These are phyloP conservation scores for Austroboletus novae-zelandiae DNA, from an alignment of 1,284 basidiomycete species.

Conservation along the genomic window DNA sequence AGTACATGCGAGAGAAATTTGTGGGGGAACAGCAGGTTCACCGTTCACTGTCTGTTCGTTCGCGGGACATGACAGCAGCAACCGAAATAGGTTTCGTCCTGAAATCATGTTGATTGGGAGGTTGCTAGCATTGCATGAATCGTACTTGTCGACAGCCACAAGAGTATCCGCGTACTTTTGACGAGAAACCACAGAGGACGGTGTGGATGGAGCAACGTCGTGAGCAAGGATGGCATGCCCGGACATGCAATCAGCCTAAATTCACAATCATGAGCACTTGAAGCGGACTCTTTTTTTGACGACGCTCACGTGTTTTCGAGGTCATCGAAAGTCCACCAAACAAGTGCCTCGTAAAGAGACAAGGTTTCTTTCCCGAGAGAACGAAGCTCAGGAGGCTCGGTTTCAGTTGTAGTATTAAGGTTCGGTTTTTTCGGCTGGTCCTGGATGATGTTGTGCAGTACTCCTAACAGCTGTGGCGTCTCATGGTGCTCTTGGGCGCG, in stretches of 20 bases:
- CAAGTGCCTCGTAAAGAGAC: slow-evolving; percentile 51
- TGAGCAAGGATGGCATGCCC: slow-evolving; percentile 40
- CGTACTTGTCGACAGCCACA: slow-evolving; percentile 57
- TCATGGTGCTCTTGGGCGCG: slow-evolving; percentile 21
- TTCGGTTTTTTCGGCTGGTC: slow-evolving; percentile 37
- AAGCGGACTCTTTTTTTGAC: not conserved
- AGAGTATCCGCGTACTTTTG: slow-evolving; percentile 45
- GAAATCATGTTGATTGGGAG: slow-evolving; percentile 18
- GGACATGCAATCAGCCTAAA: slow-evolving; percentile 43
- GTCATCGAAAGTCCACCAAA: slow-evolving; percentile 47
- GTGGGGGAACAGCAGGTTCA: slow-evolving; percentile 35
- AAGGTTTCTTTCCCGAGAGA: slow-evolving; percentile 43
- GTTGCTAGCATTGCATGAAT: slow-evolving; percentile 18
- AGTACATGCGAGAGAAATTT: slow-evolving; percentile 53
- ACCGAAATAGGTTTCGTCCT: slow-evolving; percentile 42
- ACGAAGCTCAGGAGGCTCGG: slow-evolving; percentile 20
- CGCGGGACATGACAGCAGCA: slow-evolving; percentile 34
- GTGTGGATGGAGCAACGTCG: slow-evolving; percentile 46
- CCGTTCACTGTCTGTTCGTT: slow-evolving; percentile 9
- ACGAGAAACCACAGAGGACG: slow-evolving; percentile 53
- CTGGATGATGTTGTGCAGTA: slow-evolving; percentile 43
- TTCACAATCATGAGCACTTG: slow-evolving; percentile 1
- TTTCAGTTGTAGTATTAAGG: slow-evolving; percentile 18
- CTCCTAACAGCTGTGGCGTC: slow-evolving; percentile 36
- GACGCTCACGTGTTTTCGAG: slow-evolving; percentile 39